Conservation (phyloP, 2,329 filamentous ascomycete genomes). For the Alternaria sp. region DNA sequence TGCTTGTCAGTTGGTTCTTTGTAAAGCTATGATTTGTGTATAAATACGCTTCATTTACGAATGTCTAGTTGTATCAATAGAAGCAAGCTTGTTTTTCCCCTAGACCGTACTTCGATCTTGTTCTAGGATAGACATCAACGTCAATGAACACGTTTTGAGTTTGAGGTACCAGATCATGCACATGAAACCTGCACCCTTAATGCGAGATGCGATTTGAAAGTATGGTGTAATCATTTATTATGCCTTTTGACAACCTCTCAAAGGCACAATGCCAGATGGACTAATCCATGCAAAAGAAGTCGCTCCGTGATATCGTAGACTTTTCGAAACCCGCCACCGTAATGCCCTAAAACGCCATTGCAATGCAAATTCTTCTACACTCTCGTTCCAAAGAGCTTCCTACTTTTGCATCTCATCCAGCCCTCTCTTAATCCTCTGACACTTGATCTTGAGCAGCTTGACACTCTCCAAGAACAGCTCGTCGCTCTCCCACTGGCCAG, state of each 20-base stretch:
- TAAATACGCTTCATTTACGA: background rate
- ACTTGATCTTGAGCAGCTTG: slow-evolving; percentile 85
- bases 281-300: background rate
- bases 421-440: slow-evolving; percentile 73
- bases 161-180: background rate
- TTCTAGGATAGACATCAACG: background rate
- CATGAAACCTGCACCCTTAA: background rate
- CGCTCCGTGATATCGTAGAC: slow-evolving; percentile 29
- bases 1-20: background rate
- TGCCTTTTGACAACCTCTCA: background rate
- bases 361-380: slow-evolving; percentile 23
- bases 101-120: background rate
- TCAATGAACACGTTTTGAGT: too few species aligned
- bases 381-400: background rate
- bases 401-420: slow-evolving; percentile 57
- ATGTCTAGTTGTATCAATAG: background rate
- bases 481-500: slow-evolving; percentile 93
- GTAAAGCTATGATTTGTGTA: background rate
- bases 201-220: background rate
- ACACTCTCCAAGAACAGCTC: slow-evolving; percentile 91
- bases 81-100: background rate
- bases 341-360: slow-evolving; percentile 31
- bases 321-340: slow-evolving; percentile 21
- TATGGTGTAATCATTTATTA: background rate
- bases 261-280: background rate